Conservation (phyloP, 2,329 filamentous ascomycete species). For the Chrysoporthe cubensis region DNA sequence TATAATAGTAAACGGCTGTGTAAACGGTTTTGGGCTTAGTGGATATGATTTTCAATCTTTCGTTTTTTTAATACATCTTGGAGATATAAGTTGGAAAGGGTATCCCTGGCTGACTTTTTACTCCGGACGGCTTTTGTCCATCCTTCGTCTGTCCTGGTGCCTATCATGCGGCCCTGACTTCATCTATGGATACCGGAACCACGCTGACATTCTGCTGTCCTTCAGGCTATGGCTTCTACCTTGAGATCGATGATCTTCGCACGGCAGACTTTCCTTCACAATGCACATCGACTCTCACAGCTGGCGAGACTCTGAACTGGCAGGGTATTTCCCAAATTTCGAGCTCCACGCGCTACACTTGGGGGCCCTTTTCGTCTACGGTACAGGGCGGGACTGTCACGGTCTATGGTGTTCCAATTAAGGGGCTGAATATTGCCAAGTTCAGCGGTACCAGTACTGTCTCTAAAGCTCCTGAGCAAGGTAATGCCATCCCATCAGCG, state of each 20-base stretch:
- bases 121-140: background rate
- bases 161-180: background rate
- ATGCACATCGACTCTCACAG: background rate
- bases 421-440: background rate
- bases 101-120: no score
- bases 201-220: background rate
- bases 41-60: no score
- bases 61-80: no score
- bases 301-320: background rate
- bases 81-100: no score
- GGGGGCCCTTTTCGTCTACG: background rate
- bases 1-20: no score
- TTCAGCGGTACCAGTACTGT: background rate
- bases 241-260: background rate
- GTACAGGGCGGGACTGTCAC: background rate
- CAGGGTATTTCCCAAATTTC: background rate
- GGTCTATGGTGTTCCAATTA: background rate
- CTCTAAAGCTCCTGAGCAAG: background rate
- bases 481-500: background rate
- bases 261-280: background rate
- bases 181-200: background rate
- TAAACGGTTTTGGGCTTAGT: no score
- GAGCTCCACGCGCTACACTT: background rate
- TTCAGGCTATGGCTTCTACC: background rate
- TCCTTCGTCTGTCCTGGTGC: background rate